These are phyloP conservation scores for Epicoccum sorghinum DNA, from an alignment of 2,329 filamentous ascomycete genomes.

Conservation along the genomic window DNA sequence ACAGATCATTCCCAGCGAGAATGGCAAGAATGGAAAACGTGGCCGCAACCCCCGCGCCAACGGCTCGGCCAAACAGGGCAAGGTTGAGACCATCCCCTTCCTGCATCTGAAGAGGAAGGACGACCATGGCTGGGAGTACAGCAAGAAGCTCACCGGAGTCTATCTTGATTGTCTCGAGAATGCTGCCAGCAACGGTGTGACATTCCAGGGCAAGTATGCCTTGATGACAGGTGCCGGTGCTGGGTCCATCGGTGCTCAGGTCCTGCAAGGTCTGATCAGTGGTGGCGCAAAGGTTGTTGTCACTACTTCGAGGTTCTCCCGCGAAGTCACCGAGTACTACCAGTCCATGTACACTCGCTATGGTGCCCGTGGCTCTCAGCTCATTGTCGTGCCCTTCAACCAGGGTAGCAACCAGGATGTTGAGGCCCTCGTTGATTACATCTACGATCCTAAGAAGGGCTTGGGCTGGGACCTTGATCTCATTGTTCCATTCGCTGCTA, in stretches of 20 bases:
- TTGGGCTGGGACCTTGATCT: slow-evolving; percentile 98
- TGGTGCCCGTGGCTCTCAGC: slow-evolving; percentile 90
- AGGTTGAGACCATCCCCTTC: slow-evolving; percentile 97
- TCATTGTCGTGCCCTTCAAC: slow-evolving; percentile 98
- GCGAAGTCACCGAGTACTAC: slow-evolving; percentile 98
- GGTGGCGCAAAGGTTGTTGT: slow-evolving; percentile 97
- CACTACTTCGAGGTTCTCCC: slow-evolving; percentile 94
- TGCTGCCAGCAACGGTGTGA: slow-evolving; percentile 84
- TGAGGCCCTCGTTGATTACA: slow-evolving; percentile 91
- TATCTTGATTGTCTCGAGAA: slow-evolving; percentile 93
- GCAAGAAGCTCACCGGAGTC: slow-evolving; percentile 93
- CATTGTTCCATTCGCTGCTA: slow-evolving; percentile 94
- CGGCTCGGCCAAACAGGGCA: slow-evolving; percentile 72
- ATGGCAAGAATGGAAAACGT: slow-evolving; percentile 71
- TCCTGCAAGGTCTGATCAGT: slow-evolving; percentile 92
- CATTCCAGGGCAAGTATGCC: slow-evolving; percentile 92
- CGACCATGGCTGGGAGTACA: slow-evolving; percentile 97
- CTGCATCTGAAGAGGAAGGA: slow-evolving; percentile 94
- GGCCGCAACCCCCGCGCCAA: slow-evolving; percentile 59
- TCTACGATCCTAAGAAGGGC: slow-evolving; percentile 94
- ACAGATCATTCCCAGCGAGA: slow-evolving; percentile 91
- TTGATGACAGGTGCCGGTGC: slow-evolving; percentile 98
- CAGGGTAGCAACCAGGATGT: slow-evolving; percentile 98
- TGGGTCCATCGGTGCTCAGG: slow-evolving; percentile 96
- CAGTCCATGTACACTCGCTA: slow-evolving; percentile 97